Evolutionary conservation across 495 filamentous ascomycete species (phyloP).

Genomic region (Penicillium antarcticum): DNA sequence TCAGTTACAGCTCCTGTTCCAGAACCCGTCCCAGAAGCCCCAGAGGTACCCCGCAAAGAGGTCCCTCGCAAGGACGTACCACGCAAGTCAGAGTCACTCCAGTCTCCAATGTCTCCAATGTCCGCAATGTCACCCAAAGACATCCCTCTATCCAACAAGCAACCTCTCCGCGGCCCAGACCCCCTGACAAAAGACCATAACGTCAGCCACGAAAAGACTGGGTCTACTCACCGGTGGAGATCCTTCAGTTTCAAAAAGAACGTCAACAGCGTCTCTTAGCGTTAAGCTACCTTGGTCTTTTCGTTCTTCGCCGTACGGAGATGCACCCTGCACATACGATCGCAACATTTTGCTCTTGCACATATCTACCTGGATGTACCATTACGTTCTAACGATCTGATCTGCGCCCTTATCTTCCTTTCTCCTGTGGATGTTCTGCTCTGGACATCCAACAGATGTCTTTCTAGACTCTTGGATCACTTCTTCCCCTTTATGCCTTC

Average conservation of each 20-base stretch:
- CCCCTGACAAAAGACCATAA: constrained; percentile 9
- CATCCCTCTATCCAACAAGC: constrained; percentile 1
- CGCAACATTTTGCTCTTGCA: constrained; percentile 25
- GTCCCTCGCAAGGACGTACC: not conserved
- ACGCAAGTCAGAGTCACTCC: constrained; percentile 2
- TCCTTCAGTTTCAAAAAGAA: constrained; percentile 29
- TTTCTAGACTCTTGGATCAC: constrained; percentile 18
- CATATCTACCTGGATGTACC: constrained; percentile 39
- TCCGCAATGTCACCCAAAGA: constrained; percentile 12
- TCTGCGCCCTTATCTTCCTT: constrained; percentile 6
- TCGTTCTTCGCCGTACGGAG: constrained; percentile 14
- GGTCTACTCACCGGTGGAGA: constrained; percentile 22
- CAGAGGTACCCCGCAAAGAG: constrained; percentile 16
- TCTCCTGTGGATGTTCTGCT: constrained; percentile 9
- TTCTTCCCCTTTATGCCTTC: constrained; percentile 11
- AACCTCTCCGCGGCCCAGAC: not conserved
- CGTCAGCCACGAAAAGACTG: constrained; percentile 10
- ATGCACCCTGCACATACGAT: constrained; percentile 28
- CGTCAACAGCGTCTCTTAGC: not conserved
- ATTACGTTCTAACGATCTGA: constrained; percentile 29
- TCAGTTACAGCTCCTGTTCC: constrained; percentile 3
- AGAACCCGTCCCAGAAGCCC: constrained; percentile 16
- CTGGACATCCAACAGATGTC: constrained; percentile 10
- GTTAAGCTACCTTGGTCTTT: constrained; percentile 2
- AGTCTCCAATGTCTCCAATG: constrained; percentile 11